Evolutionary conservation across 2,329 filamentous ascomycete genomes (phyloP), one percentile per base, ranked within the genome.

Genomic region (Ilyonectria mors-panacis): DNA sequence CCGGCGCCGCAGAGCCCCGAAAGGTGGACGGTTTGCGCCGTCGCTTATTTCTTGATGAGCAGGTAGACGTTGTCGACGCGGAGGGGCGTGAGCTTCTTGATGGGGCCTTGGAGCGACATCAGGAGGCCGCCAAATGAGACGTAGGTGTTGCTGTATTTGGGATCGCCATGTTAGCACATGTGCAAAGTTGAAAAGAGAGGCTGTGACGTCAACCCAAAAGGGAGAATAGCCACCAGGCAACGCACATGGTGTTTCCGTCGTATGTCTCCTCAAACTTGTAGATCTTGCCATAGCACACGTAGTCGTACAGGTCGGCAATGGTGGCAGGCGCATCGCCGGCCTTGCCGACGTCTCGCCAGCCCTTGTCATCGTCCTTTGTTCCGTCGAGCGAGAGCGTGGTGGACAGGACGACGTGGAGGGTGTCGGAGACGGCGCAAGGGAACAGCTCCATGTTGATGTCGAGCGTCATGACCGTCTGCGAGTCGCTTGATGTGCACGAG

Each of bases 381-480:
- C 96, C 96, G 79, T 98, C 96, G 54, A 98, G 88, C 61, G 93
- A 90, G 63, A 99, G 86, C 19, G 94, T 96, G 6, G 92, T 94
- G 17, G 95, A 94, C 62, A 99, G 86, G 12, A 95, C 91, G 71
- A 98, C 86, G 71, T 93, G 92, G 65, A 99, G 82, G 15, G 87
- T 92, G 74, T 97, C 95, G 78, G 92, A 93, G 9, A 90, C 84
- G 44, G 85, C 80, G 75, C 93, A 89, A 2, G 93, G 93, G 82
- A 96, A 98, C 8, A 99, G 89, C 83, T 99, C 95, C 65, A 90
- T 92, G 86, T 98, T 98, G 83, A 98, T 91, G 83, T 99, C 96
- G 67, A 99, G 92, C 6, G 90, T 91, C 85, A 98, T 91, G 70
- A 89, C 87, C 33, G 93, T 93, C 70, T 89, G 86, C 75, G 88